These are phyloP conservation scores for Gossypium trilobum DNA, from an alignment of 441 rosid genomes.

Conservation along the genomic window DNA sequence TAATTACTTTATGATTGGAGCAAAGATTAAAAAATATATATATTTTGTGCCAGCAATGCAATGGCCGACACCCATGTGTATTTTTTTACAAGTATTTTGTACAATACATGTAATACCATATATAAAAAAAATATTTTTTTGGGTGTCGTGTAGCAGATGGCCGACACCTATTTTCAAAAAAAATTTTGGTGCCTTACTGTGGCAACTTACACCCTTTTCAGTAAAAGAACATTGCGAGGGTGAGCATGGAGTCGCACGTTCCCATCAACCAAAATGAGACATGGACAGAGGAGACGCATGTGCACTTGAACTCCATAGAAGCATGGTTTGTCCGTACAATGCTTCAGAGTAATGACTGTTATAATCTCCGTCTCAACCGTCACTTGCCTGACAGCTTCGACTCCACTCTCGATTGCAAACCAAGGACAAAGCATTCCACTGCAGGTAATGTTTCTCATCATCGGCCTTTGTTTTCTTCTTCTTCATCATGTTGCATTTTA, in stretches of 20 bases:
- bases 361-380: slow-evolving; percentile 36
- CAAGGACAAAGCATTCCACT: slow-evolving; percentile 19
- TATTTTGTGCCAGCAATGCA: too few relatives aligned
- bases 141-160: too few relatives aligned
- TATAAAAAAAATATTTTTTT: too few relatives aligned
- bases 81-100: too few relatives aligned
- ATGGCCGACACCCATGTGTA: too few relatives aligned
- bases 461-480: background rate
- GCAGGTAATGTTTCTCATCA: slow-evolving; percentile 17
- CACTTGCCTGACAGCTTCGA: slow-evolving; percentile 45
- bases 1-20: too few relatives aligned
- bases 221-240: too few relatives aligned
- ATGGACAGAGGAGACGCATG: slow-evolving; percentile 62
- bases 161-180: too few relatives aligned
- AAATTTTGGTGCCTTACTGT: too few relatives aligned
- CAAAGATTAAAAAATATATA: too few relatives aligned
- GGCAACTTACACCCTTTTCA: too few relatives aligned
- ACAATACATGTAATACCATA: too few relatives aligned
- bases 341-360: slow-evolving; percentile 23
- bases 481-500: background rate
- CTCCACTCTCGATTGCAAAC: slow-evolving; percentile 35
- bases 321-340: slow-evolving; percentile 42
- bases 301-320: slow-evolving; percentile 44
- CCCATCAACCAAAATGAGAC: background rate
- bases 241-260: background rate